Evolutionary conservation across 768 basidiomycete species (phyloP).

Genomic region (Tricholoma matsutake): DNA sequence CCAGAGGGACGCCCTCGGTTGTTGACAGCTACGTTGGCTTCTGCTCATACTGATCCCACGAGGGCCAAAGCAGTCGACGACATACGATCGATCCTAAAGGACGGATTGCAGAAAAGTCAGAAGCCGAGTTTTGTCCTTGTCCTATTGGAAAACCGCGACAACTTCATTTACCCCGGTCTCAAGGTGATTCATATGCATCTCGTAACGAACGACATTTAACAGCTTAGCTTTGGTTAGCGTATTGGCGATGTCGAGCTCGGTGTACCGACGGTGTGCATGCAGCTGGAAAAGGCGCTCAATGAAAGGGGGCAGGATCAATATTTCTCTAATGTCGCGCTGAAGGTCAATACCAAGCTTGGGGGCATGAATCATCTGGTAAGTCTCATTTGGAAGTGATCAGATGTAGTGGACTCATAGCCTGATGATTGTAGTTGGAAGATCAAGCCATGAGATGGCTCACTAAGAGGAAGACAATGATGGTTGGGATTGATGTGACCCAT

Average conservation of each 20-base stretch:
- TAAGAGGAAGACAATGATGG: slow-evolving; percentile 71
- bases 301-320: slow-evolving; percentile 73
- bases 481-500: slow-evolving; percentile 85
- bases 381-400: not conserved
- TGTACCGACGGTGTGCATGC: slow-evolving; percentile 73
- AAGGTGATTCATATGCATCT: slow-evolving; percentile 40
- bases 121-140: slow-evolving; percentile 70
- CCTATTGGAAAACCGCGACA: slow-evolving; percentile 63
- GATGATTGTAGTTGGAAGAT: slow-evolving; percentile 43
- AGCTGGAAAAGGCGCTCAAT: slow-evolving; percentile 54
- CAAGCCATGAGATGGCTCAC: slow-evolving; percentile 61
- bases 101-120: slow-evolving; percentile 20
- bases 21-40: slow-evolving; percentile 31
- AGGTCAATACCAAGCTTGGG: slow-evolving; percentile 81
- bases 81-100: slow-evolving; percentile 42
- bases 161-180: slow-evolving; percentile 77
- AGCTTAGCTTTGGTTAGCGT: slow-evolving; percentile 31
- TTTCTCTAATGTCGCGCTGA: slow-evolving; percentile 77
- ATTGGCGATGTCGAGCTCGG: slow-evolving; percentile 74
- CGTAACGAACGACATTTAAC: not conserved
- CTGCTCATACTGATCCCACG: slow-evolving; percentile 24
- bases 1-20: slow-evolving; percentile 34
- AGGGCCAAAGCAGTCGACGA: slow-evolving; percentile 33
- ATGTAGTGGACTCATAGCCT: not conserved
- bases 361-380: slow-evolving; percentile 68